These are phyloP conservation scores for Solidago caesia DNA, from an alignment of 129 eudicot genomes.

Conservation along the genomic window DNA sequence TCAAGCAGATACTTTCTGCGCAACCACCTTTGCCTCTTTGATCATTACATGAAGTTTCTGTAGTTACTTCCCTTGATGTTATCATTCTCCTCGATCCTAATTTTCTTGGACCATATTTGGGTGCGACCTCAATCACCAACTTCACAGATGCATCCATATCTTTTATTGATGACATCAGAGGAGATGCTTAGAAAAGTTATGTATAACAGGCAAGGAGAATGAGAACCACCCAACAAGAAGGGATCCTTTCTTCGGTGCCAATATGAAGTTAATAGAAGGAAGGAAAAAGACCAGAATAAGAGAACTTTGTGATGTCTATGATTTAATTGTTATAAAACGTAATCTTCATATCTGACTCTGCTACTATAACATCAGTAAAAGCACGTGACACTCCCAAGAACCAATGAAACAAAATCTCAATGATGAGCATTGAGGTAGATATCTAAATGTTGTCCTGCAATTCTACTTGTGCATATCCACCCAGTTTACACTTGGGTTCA, in stretches of 20 bases:
- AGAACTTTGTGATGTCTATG: constrained; percentile 1
- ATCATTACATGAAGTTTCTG: too few species aligned
- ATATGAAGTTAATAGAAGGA: constrained; percentile 38
- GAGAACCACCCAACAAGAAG: constrained; percentile 69
- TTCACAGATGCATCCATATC: too few species aligned
- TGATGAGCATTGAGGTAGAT: background rate
- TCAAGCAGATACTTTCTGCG: too few species aligned
- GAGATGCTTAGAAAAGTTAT: too few species aligned
- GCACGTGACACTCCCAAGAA: too few species aligned
- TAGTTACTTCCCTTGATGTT: too few species aligned
- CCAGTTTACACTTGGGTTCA: constrained; percentile 98
- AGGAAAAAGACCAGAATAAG: constrained; percentile 4
- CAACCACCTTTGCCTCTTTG: too few species aligned
- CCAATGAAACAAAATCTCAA: background rate
- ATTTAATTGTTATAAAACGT: background rate
- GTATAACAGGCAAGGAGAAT: background rate
- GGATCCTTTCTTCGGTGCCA: constrained; percentile 73
- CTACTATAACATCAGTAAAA: too few species aligned
- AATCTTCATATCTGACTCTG: background rate
- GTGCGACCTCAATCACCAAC: too few species aligned
- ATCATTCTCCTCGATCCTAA: too few species aligned
- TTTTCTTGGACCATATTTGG: too few species aligned
- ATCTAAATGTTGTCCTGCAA: background rate
- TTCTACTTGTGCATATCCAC: constrained; percentile 94
- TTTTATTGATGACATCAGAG: too few species aligned